Percentiles rank a stretch among this genome's conserved stretches.
phyloP scores from a whole-genome alignment of 768 basidiomycete species.

The Chalciporus sphaerocephalus region DNA sequence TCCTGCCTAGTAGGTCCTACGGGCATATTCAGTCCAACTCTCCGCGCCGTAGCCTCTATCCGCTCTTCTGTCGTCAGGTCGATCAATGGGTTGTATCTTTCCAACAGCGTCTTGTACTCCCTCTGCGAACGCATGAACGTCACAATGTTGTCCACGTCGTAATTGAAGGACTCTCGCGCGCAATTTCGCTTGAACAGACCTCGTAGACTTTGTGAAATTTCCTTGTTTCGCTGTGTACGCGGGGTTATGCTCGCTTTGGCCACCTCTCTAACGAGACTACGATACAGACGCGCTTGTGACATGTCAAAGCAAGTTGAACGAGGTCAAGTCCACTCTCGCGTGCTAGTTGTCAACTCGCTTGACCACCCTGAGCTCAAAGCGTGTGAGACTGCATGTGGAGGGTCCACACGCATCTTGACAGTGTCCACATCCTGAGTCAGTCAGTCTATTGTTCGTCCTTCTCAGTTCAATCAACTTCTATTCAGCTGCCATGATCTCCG shows the following conservation, averaged over 20 bases:
- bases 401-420: slow-evolving; percentile 2
- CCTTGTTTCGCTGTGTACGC: slow-evolving; percentile 35
- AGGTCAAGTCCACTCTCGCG: slow-evolving; percentile 1
- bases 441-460: slow-evolving; percentile 21
- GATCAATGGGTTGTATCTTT: slow-evolving; percentile 81
- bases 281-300: slow-evolving; percentile 24
- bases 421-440: not conserved
- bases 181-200: slow-evolving; percentile 43
- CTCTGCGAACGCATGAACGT: slow-evolving; percentile 71
- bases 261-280: slow-evolving; percentile 29
- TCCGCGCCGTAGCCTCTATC: slow-evolving; percentile 76
- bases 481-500: not conserved
- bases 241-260: slow-evolving; percentile 33
- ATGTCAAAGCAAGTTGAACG: slow-evolving; percentile 21
- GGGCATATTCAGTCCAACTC: slow-evolving; percentile 88
- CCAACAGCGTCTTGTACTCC: slow-evolving; percentile 75
- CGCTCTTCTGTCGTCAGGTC: slow-evolving; percentile 79
- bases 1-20: slow-evolving; percentile 27
- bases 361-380: not conserved
- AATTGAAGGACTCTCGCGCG: slow-evolving; percentile 28
- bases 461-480: slow-evolving; percentile 3
- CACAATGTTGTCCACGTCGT: slow-evolving; percentile 55
- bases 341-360: not conserved
- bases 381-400: slow-evolving; percentile 13
- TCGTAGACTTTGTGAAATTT: slow-evolving; percentile 51